Evolutionary conservation across 1,284 basidiomycete species (phyloP), one percentile per base, ranked within the genome.

Genomic region (Rhodotorula mucilaginosa): DNA sequence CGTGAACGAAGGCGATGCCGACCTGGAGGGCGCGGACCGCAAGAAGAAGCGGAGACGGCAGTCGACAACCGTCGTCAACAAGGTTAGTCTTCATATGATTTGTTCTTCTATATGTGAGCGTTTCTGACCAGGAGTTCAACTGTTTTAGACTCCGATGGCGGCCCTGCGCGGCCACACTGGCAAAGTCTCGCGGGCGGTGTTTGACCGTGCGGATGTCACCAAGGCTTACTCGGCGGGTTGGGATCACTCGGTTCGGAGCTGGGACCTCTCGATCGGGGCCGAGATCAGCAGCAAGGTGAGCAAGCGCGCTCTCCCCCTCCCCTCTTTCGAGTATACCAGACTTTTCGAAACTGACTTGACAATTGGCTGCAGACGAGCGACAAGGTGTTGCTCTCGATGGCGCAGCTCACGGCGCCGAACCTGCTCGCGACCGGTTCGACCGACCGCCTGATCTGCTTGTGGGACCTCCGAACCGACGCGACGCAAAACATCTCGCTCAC

Each of bases 101-200:
- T 39, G 18, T 6, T 26, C 16, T 47, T 60, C 26, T 16, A 8
- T 29, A 4, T 26, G 6, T 1, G 18, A 12, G 15, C 0, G 51
- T 6, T 7, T 0, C 16, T 51, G 54, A 18, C 21, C n/a, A 23
- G 16, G 34, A 34, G 34, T 13, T 19, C 8, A 18, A 15, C 7
- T 19, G 1, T 13, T n/a, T 12, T 89, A 92, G 80, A 88, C 86
- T 0, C 90, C 91, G 0, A 69, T 83, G 0, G 80, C 82, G 6
- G 89, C 92, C 3, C 82, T 93, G 60, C 89, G 88, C 75, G 89
- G 88, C 1, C 91, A 93, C 79, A 88, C 87, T 0, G 87, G 84
- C 39, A 85, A 89, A 19, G 88, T 93, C 0, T 90, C 89, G 16
- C 86, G 85, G 54, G 89, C 85, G 1, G 74, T 85, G 0, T 91